Conservation (phyloP, 2,329 filamentous ascomycete species). For the Zelopaecilomyces penicillatus region DNA sequence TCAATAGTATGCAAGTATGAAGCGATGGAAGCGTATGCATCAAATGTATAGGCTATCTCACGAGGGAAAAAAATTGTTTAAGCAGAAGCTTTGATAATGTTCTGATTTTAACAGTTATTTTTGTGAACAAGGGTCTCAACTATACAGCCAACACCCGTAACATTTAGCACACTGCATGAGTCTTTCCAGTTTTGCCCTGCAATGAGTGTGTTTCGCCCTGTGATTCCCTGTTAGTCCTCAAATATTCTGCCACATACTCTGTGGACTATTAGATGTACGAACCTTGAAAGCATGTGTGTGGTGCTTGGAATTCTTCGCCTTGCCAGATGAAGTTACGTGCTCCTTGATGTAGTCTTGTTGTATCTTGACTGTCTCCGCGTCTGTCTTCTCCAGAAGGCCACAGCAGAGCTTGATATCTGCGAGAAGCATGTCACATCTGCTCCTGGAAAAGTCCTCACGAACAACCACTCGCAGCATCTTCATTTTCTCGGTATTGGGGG, state of each 20-base stretch:
- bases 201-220: slow-evolving; percentile 76
- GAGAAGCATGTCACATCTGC: slow-evolving; percentile 71
- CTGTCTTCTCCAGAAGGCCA: slow-evolving; percentile 63
- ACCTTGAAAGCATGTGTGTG: no score
- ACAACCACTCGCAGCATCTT: slow-evolving; percentile 93
- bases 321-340: slow-evolving; percentile 45
- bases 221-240: background rate
- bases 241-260: no score
- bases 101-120: no score
- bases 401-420: slow-evolving; percentile 71
- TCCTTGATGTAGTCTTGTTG: slow-evolving; percentile 58
- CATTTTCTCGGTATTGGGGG: slow-evolving; percentile 70
- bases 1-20: no score
- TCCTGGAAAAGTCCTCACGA: slow-evolving; percentile 81
- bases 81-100: no score
- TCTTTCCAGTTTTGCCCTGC: slow-evolving; percentile 86
- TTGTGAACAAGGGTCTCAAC: no score
- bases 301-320: slow-evolving; percentile 33
- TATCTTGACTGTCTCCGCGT: slow-evolving; percentile 59
- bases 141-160: no score
- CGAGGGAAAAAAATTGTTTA: no score
- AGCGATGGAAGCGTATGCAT: no score
- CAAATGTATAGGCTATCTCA: no score
- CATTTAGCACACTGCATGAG: slow-evolving; percentile 70
- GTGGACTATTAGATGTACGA: no score